Base-by-base conservation (phyloP, 2,329 filamentous ascomycete species). In the Ophiostoma sp. region DNA sequence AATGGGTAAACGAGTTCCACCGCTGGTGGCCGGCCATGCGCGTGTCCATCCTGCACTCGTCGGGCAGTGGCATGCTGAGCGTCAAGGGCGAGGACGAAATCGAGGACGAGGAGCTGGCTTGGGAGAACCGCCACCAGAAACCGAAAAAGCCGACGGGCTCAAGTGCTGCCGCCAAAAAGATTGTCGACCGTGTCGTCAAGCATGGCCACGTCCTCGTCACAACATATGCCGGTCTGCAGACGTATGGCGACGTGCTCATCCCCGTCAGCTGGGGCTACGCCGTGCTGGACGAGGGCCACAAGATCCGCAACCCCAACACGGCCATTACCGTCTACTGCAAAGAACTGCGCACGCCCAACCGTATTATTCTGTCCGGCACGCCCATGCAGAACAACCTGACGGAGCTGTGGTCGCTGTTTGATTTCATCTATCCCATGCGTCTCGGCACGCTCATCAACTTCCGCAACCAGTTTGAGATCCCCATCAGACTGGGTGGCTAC, bases 1-100 rank as follows among this genome's bases (percentile, higher is more conserved):
- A 99, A 78, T 99, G 95, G 95, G 95, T 97, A 15, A 96, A 96
- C 73, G 95, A 99, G 77, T 98, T 99, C 75, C 96, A 99, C 79
- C 89, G 90, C 15, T 99, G 96, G 96, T 99, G 96, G 96, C 95
- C 95, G n/a, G 90, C 95, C n/a, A 83, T 99, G 41, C 87, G 96
- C 60, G 95, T 99, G 5, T 96, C 94, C 0, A 98, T 99, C 72
- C 79, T 99, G 67, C 95, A 99, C 77, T 93, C 93, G 0, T 97
- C 95, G 4, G 95, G 95, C 2, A 98, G 93, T 78, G 96, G 95
- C 23, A 98, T 99, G 94, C 82, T 97, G 79, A 67, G 52, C 4
- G 69, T 44, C 27, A 62, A 52, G 52, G 65, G 54, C 52, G 69
- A 70, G 76, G 70, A 71, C 54, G 48, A 68, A 2, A 17, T 39